phyloP scores from a whole-genome alignment of 176 grass and related monocot species.

The Luzula sylvatica region DNA sequence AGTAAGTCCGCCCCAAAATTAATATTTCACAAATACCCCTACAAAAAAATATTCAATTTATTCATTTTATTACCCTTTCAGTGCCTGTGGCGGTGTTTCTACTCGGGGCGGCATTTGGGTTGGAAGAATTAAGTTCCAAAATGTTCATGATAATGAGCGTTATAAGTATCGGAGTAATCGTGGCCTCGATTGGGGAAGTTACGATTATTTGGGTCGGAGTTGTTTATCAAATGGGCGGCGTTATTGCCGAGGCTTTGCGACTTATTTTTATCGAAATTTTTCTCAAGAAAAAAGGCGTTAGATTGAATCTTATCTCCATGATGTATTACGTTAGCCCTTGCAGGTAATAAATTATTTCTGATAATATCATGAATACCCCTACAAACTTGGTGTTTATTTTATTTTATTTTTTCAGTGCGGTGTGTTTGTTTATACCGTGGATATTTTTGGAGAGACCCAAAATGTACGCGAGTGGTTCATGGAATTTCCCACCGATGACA shows the following conservation, averaged over 20 bases:
- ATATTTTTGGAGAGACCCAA: constrained; percentile 97
- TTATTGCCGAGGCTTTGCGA: constrained; percentile 79
- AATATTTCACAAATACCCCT: no score
- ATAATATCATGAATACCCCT: not conserved
- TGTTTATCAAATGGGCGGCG: constrained; percentile 97
- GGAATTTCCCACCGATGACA: constrained; percentile 79
- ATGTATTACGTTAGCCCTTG: constrained; percentile 99
- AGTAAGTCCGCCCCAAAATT: constrained; percentile 36
- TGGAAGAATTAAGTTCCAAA: constrained; percentile 81
- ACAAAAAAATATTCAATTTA: not conserved
- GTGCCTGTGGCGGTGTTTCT: constrained; percentile 99
- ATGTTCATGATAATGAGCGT: constrained; percentile 95
- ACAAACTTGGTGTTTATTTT: not conserved
- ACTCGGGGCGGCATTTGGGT: constrained; percentile 67
- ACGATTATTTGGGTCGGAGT: constrained; percentile 90
- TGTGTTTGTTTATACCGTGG: constrained; percentile 97
- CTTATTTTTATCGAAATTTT: constrained; percentile 98
- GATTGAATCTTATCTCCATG: constrained; percentile 87
- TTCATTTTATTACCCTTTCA: constrained; percentile 32
- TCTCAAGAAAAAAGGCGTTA: constrained; percentile 95
- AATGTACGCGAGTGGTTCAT: constrained; percentile 79
- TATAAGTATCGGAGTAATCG: constrained; percentile 82
- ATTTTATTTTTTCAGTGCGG: constrained; percentile 37
- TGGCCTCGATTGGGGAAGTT: constrained; percentile 93
- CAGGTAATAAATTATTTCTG: constrained; percentile 47